Evolutionary conservation across 495 filamentous ascomycete species (phyloP), one percentile per base, ranked within the genome.

Genomic region (Lasiosphaeris hirsuta): DNA sequence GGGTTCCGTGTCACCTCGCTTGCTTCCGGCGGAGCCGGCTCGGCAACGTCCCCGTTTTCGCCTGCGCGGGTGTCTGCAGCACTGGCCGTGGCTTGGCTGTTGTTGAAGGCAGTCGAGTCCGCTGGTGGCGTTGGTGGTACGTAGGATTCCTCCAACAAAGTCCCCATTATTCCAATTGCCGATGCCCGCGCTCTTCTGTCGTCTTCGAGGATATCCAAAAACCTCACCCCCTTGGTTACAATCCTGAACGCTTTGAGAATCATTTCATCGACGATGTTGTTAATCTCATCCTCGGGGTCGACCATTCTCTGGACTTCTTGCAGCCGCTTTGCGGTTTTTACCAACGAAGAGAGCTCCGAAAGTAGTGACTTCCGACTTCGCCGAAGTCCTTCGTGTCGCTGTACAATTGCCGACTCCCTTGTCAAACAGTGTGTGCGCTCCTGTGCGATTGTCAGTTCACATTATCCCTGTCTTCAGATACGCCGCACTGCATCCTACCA

Each of bases 191-290:
- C 58, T 38, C 70, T 69, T 35, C 75, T 73, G 60, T 90, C 88
- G 54, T 93, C 85, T 19, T 90, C 85, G 79, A 91, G 88, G 4
- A 92, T 79, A 65, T 99, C 95, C n/a, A 97, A 78, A 68, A 99
- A 97, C 57, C 85, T 81, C 50, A 97, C 91, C 37, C 89, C 90
- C 56, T 92, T 87, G 54, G 85, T 91, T n/a, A 95, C 89, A 56
- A 97, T 90, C 63, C 89, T 93, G 76, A 95, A 97, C 0, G 91
- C 92, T 67, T 92, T 92, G 48, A 96, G 73, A 10, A 97, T 85
- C 84, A 97, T 89, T 68, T 96, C 90, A 68, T 97, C 93, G 49
- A 96, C 78, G 34, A 92, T 80, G 58, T 85, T 82, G 61, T 93
- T 90, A 35, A 90, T 75, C 33, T 86, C 82, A 2, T 86, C 77